Evolutionary conservation across 2,329 filamentous ascomycete genomes (phyloP), one percentile per base, ranked within the genome.

Genomic region (Hypoxylon sp.): DNA sequence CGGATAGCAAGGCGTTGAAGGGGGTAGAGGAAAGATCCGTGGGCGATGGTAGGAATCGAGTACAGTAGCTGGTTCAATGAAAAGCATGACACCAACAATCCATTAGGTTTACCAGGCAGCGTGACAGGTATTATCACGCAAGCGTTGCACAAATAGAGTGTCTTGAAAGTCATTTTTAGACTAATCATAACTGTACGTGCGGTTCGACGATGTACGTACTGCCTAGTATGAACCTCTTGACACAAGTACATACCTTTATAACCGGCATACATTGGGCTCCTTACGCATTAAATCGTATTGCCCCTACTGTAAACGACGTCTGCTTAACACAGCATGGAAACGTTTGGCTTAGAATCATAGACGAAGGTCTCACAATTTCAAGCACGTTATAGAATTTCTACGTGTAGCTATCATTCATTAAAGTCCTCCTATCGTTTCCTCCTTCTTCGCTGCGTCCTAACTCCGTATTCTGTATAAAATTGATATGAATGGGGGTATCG

Each of bases 1-100:
- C 21, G 53, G 53, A 53, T 30, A 65, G 69, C 69, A 65, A 66
- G 69, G 67, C 69, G 69, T 72, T 70, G 57, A 19, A 30, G 52
- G 60, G 57, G 21, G 48, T 41, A 41, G 38, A 21, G 11, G 57
- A 46, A 38, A 43, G 43, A 51, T 41, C 34, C 36, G 43, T 34
- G 49, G 28, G 38, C 25, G 25, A 41, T 38, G 57, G 41, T 38
- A 53, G 38, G 56, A 48, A 49, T 45, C 38, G 43, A 49, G 19
- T 60, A 55, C 49, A 49, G 25, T 57, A 59, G 59, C 49, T 48
- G 49, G 30, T 11, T 57, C 58, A 32, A 49, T 46, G 45, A 55
- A 30, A 55, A 59, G 46, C 21, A 50, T 30, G 32, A 45, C 10
- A 25, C 14, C 34, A 46, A 21, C 25, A 57, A 56, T 51, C 21